A percentile compares a stretch with the other conserved stretches of the same genome.
Evolutionary conservation across 352 stramenopile genomes (phyloP).

Genomic region (Globisporangium radiosum): DNA sequence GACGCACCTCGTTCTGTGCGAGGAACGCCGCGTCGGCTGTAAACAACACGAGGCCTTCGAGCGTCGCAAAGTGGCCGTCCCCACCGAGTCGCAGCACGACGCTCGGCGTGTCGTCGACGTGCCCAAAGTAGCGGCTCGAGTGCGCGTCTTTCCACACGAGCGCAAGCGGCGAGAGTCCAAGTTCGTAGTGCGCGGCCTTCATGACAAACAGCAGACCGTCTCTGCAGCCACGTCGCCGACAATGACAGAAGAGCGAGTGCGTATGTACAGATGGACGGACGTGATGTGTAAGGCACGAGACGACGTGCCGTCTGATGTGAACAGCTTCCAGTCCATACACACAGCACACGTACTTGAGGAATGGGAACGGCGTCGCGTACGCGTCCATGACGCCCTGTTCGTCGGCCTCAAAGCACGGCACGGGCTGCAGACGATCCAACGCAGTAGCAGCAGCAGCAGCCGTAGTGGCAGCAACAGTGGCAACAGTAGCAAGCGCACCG

Average conservation of each 20-base stretch:
- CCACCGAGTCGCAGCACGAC: slow-evolving; percentile 65
- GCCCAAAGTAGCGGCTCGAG: slow-evolving; percentile 80
- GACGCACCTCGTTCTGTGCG: slow-evolving; percentile 55
- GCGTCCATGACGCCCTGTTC: slow-evolving; percentile 60
- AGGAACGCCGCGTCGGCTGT: slow-evolving; percentile 39
- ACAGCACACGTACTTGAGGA: slow-evolving; percentile 62
- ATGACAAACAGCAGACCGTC: slow-evolving; percentile 89
- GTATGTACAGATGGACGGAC: not conserved
- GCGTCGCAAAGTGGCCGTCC: slow-evolving; percentile 44
- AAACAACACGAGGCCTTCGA: slow-evolving; percentile 66
- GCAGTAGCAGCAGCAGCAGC: slow-evolving; percentile 1
- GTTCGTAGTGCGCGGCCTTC: slow-evolving; percentile 87
- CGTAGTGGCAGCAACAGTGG: not conserved
- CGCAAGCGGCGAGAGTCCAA: slow-evolving; percentile 78
- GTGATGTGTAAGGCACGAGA: not conserved
- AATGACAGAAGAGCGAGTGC: not conserved
- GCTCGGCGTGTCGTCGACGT: slow-evolving; percentile 48
- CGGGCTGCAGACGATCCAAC: slow-evolving; percentile 27
- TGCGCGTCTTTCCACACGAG: slow-evolving; percentile 87
- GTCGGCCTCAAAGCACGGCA: slow-evolving; percentile 86
- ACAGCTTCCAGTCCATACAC: not conserved
- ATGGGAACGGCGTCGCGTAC: slow-evolving; percentile 76
- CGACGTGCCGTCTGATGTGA: not conserved
- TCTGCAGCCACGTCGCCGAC: slow-evolving; percentile 16
- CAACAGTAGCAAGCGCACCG: not conserved